A percentile compares a stretch with the other conserved stretches of the same genome.
Conservation (phyloP, 179 eudicot genomes). For the Silene noctiflora region DNA sequence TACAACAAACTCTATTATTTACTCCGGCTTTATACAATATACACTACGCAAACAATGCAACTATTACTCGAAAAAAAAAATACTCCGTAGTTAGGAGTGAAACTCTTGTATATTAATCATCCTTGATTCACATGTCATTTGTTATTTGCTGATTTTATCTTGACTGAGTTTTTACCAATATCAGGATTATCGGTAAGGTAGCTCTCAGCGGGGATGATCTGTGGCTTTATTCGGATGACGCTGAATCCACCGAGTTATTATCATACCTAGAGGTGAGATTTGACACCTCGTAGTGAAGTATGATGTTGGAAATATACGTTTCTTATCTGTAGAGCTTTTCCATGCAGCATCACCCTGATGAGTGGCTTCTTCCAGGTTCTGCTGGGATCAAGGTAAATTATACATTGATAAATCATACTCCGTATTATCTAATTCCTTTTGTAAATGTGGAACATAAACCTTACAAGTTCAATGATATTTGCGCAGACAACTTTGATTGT, state of each 20-base stretch:
- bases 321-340: conserved; percentile 20
- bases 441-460: neutral
- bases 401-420: neutral
- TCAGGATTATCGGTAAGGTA: conserved; percentile 64
- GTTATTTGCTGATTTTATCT: neutral
- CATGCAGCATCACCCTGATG: conserved; percentile 52
- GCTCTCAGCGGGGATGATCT: conserved; percentile 44
- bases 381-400: conserved; percentile 70
- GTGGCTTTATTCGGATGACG: conserved; percentile 51
- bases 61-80: too few species aligned
- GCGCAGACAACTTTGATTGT: conserved; percentile 68
- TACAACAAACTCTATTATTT: too few species aligned
- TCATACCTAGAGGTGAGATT: conserved; percentile 46
- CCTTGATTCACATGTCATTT: neutral
- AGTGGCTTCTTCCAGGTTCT: conserved; percentile 57
- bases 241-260: conserved; percentile 29
- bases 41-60: too few species aligned
- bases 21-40: too few species aligned
- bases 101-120: neutral
- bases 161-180: neutral
- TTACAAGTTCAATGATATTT: conserved; percentile 5
- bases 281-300: neutral
- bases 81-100: too few species aligned
- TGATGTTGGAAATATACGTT: neutral
- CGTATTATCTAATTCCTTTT: neutral